Evolutionary conservation across 2,329 filamentous ascomycete species (phyloP).

Genomic region (Phaeoacremonium minimum): DNA sequence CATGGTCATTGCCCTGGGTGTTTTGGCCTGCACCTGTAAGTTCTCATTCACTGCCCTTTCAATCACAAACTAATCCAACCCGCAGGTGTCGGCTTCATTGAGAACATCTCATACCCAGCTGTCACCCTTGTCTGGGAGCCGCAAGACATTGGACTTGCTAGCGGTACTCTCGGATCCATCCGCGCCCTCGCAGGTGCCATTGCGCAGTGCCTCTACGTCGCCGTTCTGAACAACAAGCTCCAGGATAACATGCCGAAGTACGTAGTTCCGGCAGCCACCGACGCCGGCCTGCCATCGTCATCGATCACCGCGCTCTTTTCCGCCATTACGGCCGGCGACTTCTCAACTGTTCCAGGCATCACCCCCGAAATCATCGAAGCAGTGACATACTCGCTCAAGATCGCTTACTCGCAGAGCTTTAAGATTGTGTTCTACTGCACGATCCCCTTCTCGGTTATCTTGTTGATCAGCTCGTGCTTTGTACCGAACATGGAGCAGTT

Average conservation of each 20-base stretch:
- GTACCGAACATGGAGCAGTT: constrained; percentile 36
- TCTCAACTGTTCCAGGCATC: constrained; percentile 26
- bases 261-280: constrained; percentile 26
- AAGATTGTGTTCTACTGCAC: constrained; percentile 34
- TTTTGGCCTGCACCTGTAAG: constrained; percentile 19
- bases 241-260: constrained; percentile 23
- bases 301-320: constrained; percentile 26
- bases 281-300: constrained; percentile 27
- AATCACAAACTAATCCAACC: constrained; percentile 1
- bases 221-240: constrained; percentile 30
- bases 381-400: constrained; percentile 26
- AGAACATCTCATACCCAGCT: constrained; percentile 34
- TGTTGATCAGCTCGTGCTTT: constrained; percentile 30
- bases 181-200: constrained; percentile 34
- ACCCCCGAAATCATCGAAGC: constrained; percentile 24
- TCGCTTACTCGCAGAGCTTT: constrained; percentile 38
- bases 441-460: constrained; percentile 32
- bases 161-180: constrained; percentile 38
- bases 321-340: constrained; percentile 23
- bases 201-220: constrained; percentile 28
- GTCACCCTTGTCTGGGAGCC: constrained; percentile 40
- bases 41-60: background rate
- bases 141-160: constrained; percentile 40
- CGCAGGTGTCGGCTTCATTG: constrained; percentile 29
- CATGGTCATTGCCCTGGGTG: constrained; percentile 24